Evolutionary conservation across 352 stramenopile genomes (phyloP).

Genomic region (Phytophthora pisi): DNA sequence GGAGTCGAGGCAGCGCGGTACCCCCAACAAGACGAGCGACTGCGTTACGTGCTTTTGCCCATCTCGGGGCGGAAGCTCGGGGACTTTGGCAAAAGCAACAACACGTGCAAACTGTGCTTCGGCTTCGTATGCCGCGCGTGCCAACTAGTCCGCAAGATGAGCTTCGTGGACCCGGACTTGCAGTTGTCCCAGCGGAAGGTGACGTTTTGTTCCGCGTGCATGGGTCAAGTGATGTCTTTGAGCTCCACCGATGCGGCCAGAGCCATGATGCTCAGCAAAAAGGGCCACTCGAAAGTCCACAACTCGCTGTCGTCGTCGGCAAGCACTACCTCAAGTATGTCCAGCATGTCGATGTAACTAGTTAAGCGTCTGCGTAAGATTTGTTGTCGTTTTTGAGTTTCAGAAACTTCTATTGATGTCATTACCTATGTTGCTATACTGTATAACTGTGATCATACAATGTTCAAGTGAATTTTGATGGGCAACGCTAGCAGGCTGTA

Average conservation of each 20-base stretch:
- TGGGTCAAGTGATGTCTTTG: constrained; percentile 7
- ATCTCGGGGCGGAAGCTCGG: neutral
- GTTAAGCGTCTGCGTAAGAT: neutral
- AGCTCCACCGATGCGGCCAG: constrained; percentile 15
- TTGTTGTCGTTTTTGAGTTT: neutral
- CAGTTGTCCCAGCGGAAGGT: constrained; percentile 28
- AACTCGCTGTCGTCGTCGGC: constrained; percentile 9
- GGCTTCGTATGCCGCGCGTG: constrained; percentile 7
- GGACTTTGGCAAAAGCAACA: constrained; percentile 20
- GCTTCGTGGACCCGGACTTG: constrained; percentile 29
- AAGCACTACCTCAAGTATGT: constrained; percentile 6
- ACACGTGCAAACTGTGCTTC: constrained; percentile 13
- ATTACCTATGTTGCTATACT: neutral
- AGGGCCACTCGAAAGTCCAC: neutral
- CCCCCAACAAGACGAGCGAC: constrained; percentile 16
- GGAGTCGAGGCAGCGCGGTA: constrained; percentile 6
- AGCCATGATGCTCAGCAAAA: constrained; percentile 14
- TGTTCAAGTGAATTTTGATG: neutral
- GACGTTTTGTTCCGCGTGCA: constrained; percentile 31
- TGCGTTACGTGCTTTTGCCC: constrained; percentile 4
- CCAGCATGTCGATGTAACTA: constrained; percentile 8
- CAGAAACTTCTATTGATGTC: neutral
- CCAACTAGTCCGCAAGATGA: constrained; percentile 20
- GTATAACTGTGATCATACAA: neutral
- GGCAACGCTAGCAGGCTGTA: neutral